These are phyloP conservation scores for Backusella parvicylindrica DNA, from an alignment of 192 early-diverging fungal genomes.

Conservation along the genomic window DNA sequence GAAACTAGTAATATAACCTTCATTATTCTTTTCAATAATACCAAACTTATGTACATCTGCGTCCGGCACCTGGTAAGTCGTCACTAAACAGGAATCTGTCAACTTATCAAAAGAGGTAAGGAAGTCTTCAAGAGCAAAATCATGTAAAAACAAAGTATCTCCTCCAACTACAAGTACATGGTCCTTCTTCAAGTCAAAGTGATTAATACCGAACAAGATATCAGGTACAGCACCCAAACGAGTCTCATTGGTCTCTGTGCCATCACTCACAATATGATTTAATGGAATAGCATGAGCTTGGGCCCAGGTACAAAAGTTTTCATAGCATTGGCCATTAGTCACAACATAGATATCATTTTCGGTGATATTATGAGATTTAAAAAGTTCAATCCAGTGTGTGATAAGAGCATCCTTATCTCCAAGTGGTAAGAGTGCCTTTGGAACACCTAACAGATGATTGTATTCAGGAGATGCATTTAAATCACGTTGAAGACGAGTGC, in stretches of 20 bases:
- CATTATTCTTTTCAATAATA: conserved; percentile 40
- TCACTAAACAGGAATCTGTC: conserved; percentile 39
- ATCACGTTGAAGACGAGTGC: conserved; percentile 55
- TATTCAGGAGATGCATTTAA: conserved; percentile 29
- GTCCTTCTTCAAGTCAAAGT: conserved; percentile 19
- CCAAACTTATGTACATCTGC: conserved; percentile 49
- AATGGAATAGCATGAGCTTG: conserved; percentile 25
- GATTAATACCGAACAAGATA: conserved; percentile 39
- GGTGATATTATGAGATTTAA: conserved; percentile 10
- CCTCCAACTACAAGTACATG: conserved; percentile 55
- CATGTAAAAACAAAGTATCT: conserved; percentile 54
- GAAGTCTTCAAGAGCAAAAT: conserved; percentile 47
- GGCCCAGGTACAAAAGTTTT: conserved; percentile 46
- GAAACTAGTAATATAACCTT: conserved; percentile 39
- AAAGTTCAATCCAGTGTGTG: conserved; percentile 39
- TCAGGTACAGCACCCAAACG: conserved; percentile 57
- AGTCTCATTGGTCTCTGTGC: conserved; percentile 43
- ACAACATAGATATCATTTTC: conserved; percentile 35
- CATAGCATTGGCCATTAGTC: conserved; percentile 42
- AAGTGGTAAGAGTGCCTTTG: conserved; percentile 48
- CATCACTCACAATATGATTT: conserved; percentile 47
- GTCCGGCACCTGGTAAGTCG: conserved; percentile 43
- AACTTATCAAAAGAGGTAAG: background rate
- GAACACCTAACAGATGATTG: conserved; percentile 37
- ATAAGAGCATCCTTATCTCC: conserved; percentile 40